phyloP scores from a whole-genome alignment of 2,329 filamentous ascomycete genomes.

The Neonectria faginata region DNA sequence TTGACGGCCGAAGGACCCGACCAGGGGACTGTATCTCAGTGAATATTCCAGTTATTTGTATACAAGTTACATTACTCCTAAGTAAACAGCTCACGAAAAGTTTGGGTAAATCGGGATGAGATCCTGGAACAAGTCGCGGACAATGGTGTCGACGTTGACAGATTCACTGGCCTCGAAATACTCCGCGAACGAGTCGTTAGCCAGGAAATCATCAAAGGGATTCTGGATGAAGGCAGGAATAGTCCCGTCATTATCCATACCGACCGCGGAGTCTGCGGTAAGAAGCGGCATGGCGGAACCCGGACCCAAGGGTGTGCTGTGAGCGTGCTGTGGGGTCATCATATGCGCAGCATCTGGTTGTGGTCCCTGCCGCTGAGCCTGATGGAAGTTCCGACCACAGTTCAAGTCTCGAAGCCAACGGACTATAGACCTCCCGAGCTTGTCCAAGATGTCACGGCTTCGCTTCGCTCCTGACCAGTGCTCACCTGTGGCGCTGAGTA shows the following conservation, averaged over 20 bases:
- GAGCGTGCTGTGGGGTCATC: background rate
- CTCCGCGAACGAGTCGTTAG: conserved; percentile 44
- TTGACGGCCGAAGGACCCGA: conserved; percentile 59
- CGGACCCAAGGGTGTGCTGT: conserved; percentile 17
- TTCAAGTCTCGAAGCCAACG: conserved; percentile 44
- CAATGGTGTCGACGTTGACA: conserved; percentile 49
- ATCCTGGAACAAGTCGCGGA: conserved; percentile 52
- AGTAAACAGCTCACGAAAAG: conserved; percentile 15
- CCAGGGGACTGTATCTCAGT: background rate
- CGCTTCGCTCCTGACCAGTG: conserved; percentile 64
- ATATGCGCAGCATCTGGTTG: background rate
- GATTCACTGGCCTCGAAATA: conserved; percentile 46
- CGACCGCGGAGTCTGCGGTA: background rate
- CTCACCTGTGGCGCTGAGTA: conserved; percentile 63
- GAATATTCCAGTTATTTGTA: background rate
- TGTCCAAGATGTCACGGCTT: conserved; percentile 58
- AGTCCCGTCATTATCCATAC: background rate
- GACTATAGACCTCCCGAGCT: conserved; percentile 49
- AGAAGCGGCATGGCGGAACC: conserved; percentile 16
- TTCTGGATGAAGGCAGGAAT: conserved; percentile 32
- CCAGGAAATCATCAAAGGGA: conserved; percentile 43
- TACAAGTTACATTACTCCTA: background rate
- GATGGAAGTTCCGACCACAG: background rate
- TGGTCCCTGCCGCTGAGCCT: conserved; percentile 3
- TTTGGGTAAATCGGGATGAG: conserved; percentile 49